Base-by-base conservation (phyloP, 352 stramenopile species). In the Phytophthora hybrid region DNA sequence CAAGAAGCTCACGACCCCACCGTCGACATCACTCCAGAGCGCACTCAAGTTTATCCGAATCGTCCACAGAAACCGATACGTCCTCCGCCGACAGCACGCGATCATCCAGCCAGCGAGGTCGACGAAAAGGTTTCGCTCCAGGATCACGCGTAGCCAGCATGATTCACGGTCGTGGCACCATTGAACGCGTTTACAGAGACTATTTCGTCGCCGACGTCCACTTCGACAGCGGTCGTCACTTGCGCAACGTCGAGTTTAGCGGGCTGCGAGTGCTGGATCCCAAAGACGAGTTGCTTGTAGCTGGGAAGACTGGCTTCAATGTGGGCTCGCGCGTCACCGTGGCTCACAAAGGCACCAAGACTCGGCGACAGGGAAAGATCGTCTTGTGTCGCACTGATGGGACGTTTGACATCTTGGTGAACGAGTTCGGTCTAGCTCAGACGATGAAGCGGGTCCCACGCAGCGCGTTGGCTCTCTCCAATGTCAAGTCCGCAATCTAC, bases 131-230 rank as follows among this genome's bases (percentile, higher is more conserved):
- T 1, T 84, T 91, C 67, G 68, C 81, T 18, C 71, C 89, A 14
- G 88, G 86, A 13, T 81, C 90, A 51, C 86, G 88, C 29, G 78
- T 93, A 1, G 62, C 67, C 4, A 82, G 76, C 19, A 67, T 73
- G 26, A 37, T 66, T 8, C 67, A 81, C 23, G 78, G 84, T 3
- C 52, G 68, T 11, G 88, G 85, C 29, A 91, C 87, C 18, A 63
- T 95, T 63, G 73, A 92, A 34, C 85, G 86, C 6, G 29, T 93
- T 7, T 90, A 93, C 51, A 69, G 71, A 13, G 81, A 88, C 65
- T 95, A 89, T 32, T 90, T 91, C 59, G 86, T 93, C 5, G 85
- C 79, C 0, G 85, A 93, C 31, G 77, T 93, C 0, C 84, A 89
- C 55, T 92, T 91, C 63, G 85, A 95, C 63, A 90, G 59, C 11